Percentiles rank a stretch among this genome's conserved stretches.
phyloP scores from a whole-genome alignment of 768 basidiomycete genomes.

The Termitomyces sp. region DNA sequence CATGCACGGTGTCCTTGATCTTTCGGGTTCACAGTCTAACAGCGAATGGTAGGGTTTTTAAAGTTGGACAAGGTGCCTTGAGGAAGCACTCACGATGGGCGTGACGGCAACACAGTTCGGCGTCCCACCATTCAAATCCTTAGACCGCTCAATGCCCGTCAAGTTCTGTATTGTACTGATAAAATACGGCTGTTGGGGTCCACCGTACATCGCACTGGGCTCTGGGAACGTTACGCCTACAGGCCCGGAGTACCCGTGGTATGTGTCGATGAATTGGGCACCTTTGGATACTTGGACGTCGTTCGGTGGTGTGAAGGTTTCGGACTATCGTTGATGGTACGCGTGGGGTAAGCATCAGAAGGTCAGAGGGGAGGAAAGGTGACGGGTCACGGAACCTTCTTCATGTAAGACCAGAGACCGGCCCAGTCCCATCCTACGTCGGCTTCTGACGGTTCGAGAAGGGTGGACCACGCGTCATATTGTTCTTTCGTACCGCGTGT shows the following conservation, averaged over 20 bases:
- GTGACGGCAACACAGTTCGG: too few relatives aligned
- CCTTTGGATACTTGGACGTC: constrained; percentile 42
- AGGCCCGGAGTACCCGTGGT: constrained; percentile 49
- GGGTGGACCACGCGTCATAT: constrained; percentile 39
- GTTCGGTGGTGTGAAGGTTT: constrained; percentile 44
- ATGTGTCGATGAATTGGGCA: constrained; percentile 42
- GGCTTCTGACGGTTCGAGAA: constrained; percentile 38
- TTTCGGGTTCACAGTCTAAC: too few relatives aligned
- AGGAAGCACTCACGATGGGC: too few relatives aligned
- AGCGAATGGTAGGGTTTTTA: too few relatives aligned
- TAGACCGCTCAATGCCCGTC: constrained; percentile 24
- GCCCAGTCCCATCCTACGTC: constrained; percentile 42
- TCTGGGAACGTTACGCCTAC: constrained; percentile 54
- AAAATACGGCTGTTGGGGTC: constrained; percentile 49
- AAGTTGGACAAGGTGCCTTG: too few relatives aligned
- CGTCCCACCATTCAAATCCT: too few relatives aligned
- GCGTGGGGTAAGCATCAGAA: neutral
- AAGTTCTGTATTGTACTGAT: constrained; percentile 43
- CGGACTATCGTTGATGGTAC: constrained; percentile 30
- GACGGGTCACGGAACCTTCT: constrained; percentile 38
- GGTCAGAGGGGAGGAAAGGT: neutral
- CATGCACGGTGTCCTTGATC: too few relatives aligned
- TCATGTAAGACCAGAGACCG: constrained; percentile 43
- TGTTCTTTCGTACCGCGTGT: constrained; percentile 43
- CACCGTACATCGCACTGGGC: constrained; percentile 45